Evolutionary conservation across 495 filamentous ascomycete genomes (phyloP).

Genomic region (Penicillium egyptiacum): DNA sequence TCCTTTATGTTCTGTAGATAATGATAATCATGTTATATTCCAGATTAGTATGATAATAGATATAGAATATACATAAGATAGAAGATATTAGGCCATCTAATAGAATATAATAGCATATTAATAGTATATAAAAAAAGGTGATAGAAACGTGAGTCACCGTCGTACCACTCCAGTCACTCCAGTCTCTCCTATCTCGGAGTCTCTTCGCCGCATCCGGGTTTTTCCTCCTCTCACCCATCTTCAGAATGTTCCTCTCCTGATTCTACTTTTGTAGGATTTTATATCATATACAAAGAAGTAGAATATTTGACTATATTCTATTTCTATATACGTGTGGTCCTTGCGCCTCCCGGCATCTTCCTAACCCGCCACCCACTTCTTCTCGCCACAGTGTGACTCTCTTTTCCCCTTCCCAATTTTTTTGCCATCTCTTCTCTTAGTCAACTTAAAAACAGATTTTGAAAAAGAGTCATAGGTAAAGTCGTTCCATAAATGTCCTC

Average conservation of each 20-base stretch:
- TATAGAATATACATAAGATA: not conserved
- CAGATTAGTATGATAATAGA: not conserved
- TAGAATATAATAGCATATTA: not conserved
- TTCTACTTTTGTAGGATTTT: not conserved
- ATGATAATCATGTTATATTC: not conserved
- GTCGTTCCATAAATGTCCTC: conserved; percentile 11
- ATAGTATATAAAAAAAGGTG: conserved; percentile 4
- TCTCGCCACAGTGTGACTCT: conserved; percentile 27
- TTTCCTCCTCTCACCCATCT: conserved; percentile 4
- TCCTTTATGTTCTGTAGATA: not conserved
- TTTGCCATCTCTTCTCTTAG: conserved; percentile 15
- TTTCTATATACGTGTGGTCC: conserved; percentile 8
- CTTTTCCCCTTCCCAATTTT: conserved; percentile 19
- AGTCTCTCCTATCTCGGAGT: conserved; percentile 12
- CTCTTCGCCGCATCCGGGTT: conserved; percentile 14
- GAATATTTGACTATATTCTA: conserved; percentile 14
- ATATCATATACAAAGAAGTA: not conserved
- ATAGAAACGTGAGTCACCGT: conserved; percentile 13
- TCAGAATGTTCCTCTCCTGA: conserved; percentile 1
- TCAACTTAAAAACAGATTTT: conserved; percentile 4
- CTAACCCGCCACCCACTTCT: conserved; percentile 30
- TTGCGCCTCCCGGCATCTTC: conserved; percentile 16
- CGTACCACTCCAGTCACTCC: conserved; percentile 8
- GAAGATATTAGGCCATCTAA: not conserved
- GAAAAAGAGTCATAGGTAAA: conserved; percentile 20